A percentile compares a stretch with the other conserved stretches of the same genome.
Conservation (phyloP, 768 basidiomycete species). For the Collybia mongolica region DNA sequence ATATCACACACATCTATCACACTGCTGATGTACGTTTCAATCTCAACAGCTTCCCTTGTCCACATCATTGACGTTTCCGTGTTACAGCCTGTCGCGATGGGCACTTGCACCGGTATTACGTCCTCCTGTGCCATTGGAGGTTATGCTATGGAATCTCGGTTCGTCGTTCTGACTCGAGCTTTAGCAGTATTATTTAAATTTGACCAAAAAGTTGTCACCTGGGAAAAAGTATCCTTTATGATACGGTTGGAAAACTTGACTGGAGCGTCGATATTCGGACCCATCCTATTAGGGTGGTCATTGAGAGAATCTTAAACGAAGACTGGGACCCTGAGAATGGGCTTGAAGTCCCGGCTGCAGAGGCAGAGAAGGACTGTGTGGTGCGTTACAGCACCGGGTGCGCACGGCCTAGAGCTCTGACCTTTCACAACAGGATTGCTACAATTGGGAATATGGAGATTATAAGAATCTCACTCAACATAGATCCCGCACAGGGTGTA, state of each 20-base stretch:
- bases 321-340: conserved; percentile 34
- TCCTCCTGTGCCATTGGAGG: conserved; percentile 56
- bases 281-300: conserved; percentile 67
- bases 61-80: conserved; percentile 3
- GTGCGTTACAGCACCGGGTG: conserved; percentile 34
- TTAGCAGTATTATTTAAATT: too few species aligned
- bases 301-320: conserved; percentile 48
- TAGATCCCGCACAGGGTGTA: neutral
- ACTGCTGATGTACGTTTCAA: conserved; percentile 71
- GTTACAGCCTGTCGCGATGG: conserved; percentile 79
- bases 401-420: neutral
- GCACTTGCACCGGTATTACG: conserved; percentile 71
- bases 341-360: conserved; percentile 43
- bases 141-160: conserved; percentile 79
- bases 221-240: conserved; percentile 79
- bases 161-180: conserved; percentile 5
- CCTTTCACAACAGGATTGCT: conserved; percentile 56
- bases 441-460: conserved; percentile 65
- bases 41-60: neutral
- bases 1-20: conserved; percentile 87
- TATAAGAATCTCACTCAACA: conserved; percentile 23
- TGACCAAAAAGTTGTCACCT: conserved; percentile 80
- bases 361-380: conserved; percentile 62
- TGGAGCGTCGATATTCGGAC: conserved; percentile 79
- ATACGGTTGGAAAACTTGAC: conserved; percentile 76